Conservation (phyloP, 176 grass and related monocot species). For the Musa troglodytarum region DNA sequence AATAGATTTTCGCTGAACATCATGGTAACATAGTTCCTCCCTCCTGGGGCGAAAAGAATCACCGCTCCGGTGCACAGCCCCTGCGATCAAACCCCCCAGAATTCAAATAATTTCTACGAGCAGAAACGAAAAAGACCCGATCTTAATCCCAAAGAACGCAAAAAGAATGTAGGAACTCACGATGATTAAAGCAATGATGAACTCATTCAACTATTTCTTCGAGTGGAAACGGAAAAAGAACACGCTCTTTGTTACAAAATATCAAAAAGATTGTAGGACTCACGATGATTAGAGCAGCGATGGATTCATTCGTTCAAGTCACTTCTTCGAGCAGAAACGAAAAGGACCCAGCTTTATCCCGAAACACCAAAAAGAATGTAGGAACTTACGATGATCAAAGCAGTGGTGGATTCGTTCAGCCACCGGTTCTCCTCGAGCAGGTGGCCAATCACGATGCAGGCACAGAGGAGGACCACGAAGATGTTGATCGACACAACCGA, state of each 20-base stretch:
- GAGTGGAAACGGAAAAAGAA: no score
- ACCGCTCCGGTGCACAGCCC: constrained; percentile 6
- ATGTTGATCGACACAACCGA: constrained; percentile 19
- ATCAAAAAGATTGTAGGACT: no score
- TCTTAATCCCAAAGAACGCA: neutral
- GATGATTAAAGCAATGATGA: neutral
- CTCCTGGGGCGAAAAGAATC: neutral
- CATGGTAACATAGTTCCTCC: constrained; percentile 2
- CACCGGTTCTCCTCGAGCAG: constrained; percentile 14
- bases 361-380: no score
- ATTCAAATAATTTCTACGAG: neutral
- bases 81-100: neutral
- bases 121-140: neutral
- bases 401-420: constrained; percentile 15
- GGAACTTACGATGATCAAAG: neutral
- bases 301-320: no score
- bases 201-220: no score
- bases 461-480: constrained; percentile 10
- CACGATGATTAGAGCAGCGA: no score
- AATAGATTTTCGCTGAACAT: constrained; percentile 17
- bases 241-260: no score
- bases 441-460: constrained; percentile 16
- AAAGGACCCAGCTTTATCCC: no score
- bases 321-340: no score
- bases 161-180: neutral